Percentiles rank a stretch among this genome's conserved stretches.
phyloP scores from a whole-genome alignment of 805 yeast species.

The Wickerhamomyces bisporus region DNA sequence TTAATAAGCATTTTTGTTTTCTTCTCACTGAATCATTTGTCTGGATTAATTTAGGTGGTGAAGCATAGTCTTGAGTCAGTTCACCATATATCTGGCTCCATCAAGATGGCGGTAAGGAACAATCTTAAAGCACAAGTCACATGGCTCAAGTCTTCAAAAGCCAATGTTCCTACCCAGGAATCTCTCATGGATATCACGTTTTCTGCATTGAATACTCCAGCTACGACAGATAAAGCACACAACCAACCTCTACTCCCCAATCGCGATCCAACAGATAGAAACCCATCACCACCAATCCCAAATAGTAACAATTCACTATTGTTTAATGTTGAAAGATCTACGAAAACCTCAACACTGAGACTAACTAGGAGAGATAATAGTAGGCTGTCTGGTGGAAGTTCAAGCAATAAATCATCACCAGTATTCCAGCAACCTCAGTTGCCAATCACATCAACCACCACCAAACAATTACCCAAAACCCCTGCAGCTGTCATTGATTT shows the following conservation, averaged over 20 bases:
- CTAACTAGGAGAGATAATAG: constrained; percentile 18
- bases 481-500: constrained; percentile 20
- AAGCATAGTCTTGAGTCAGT: too few species aligned
- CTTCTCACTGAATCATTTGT: too few species aligned
- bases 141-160: constrained; percentile 22
- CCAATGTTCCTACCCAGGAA: constrained; percentile 19
- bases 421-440: constrained; percentile 2
- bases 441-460: background rate
- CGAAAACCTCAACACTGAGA: constrained; percentile 14
- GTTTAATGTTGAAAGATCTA: constrained; percentile 8
- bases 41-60: too few species aligned
- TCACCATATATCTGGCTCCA: background rate
- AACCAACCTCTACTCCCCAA: background rate
- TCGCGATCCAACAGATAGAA: background rate
- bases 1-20: too few species aligned
- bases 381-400: constrained; percentile 3
- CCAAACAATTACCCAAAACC: background rate
- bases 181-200: constrained; percentile 11
- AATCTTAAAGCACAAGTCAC: constrained; percentile 23
- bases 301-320: background rate
- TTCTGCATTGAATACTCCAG: constrained; percentile 1
- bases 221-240: background rate
- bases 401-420: background rate
- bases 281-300: background rate
- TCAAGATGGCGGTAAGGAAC: constrained; percentile 18